A percentile compares a stretch with the other conserved stretches of the same genome.
Conservation (phyloP, 495 filamentous ascomycete species). For the Filosporella fistucella region DNA sequence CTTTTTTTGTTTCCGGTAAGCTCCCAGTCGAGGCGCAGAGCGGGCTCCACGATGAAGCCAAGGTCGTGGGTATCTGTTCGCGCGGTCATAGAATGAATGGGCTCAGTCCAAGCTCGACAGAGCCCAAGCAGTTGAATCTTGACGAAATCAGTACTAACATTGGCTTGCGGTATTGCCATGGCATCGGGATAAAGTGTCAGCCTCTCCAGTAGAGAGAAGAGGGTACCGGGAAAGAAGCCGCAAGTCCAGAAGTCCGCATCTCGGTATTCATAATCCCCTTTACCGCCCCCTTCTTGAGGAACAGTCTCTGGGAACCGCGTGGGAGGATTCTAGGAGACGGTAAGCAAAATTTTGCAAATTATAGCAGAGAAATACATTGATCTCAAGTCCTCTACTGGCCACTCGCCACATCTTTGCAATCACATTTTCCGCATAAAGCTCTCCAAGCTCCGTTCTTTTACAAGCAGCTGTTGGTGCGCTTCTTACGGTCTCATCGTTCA, state of each 20-base stretch:
- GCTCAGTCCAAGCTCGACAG: constrained; percentile 31
- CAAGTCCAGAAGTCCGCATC: constrained; percentile 30
- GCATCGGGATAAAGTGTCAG: constrained; percentile 12
- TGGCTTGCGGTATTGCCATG: not conserved
- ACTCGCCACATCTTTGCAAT: not conserved
- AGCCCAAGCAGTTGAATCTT: constrained; percentile 31
- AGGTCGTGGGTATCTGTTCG: constrained; percentile 36
- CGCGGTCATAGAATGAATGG: constrained; percentile 30
- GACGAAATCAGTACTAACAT: not conserved
- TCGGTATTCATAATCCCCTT: constrained; percentile 11
- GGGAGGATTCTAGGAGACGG: too few species aligned
- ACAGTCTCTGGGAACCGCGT: constrained; percentile 29
- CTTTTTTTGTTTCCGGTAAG: constrained; percentile 27
- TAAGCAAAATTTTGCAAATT: too few species aligned
- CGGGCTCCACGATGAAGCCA: constrained; percentile 38
- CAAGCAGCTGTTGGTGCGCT: too few species aligned
- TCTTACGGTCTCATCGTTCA: too few species aligned
- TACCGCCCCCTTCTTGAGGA: constrained; percentile 7
- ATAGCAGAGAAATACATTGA: too few species aligned
- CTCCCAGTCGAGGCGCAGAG: constrained; percentile 31
- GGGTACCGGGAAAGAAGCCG: constrained; percentile 36
- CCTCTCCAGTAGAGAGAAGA: constrained; percentile 30
- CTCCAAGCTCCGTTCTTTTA: not conserved
- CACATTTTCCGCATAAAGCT: not conserved
- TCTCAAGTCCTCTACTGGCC: not conserved